These are phyloP conservation scores for Amanita fuliginea DNA, from an alignment of 768 basidiomycete species.

Conservation along the genomic window DNA sequence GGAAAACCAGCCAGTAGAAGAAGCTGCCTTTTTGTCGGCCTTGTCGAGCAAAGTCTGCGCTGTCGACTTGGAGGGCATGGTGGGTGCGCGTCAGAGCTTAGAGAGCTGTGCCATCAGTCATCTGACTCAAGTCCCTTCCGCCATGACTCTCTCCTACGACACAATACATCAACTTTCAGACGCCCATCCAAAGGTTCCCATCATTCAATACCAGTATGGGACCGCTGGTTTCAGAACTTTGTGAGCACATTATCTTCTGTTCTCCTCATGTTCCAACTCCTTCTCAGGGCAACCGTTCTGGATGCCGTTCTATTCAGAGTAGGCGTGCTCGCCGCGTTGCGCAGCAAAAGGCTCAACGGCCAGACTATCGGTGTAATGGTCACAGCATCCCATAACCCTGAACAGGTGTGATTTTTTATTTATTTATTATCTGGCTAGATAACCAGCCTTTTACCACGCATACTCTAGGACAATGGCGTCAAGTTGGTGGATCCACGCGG, in stretches of 20 bases:
- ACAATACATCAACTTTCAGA: slow-evolving; percentile 40
- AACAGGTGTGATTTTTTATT: slow-evolving; percentile 43
- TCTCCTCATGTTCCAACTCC: slow-evolving; percentile 7
- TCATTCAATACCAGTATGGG: slow-evolving; percentile 74
- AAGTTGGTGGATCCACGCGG: slow-evolving; percentile 96
- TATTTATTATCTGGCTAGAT: neutral
- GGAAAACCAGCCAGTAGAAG: slow-evolving; percentile 82
- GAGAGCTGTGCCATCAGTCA: slow-evolving; percentile 11
- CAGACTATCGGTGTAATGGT: slow-evolving; percentile 96
- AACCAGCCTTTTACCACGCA: slow-evolving; percentile 7
- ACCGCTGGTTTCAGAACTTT: slow-evolving; percentile 90
- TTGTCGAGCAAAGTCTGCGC: slow-evolving; percentile 71
- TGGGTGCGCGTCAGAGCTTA: slow-evolving; percentile 11
- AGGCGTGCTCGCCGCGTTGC: slow-evolving; percentile 78
- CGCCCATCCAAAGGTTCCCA: slow-evolving; percentile 60
- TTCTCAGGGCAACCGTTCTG: slow-evolving; percentile 49
- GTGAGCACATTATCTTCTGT: slow-evolving; percentile 35
- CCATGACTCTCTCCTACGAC: slow-evolving; percentile 23
- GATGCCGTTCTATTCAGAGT: slow-evolving; percentile 94
- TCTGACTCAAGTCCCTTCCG: slow-evolving; percentile 10
- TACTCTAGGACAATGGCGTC: slow-evolving; percentile 86
- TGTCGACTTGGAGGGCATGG: slow-evolving; percentile 67
- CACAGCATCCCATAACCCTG: slow-evolving; percentile 99
- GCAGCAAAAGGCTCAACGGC: slow-evolving; percentile 88
- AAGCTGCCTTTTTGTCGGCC: slow-evolving; percentile 86